Evolutionary conservation across 2,329 filamentous ascomycete genomes (phyloP).

Genomic region (Alternaria sp.): DNA sequence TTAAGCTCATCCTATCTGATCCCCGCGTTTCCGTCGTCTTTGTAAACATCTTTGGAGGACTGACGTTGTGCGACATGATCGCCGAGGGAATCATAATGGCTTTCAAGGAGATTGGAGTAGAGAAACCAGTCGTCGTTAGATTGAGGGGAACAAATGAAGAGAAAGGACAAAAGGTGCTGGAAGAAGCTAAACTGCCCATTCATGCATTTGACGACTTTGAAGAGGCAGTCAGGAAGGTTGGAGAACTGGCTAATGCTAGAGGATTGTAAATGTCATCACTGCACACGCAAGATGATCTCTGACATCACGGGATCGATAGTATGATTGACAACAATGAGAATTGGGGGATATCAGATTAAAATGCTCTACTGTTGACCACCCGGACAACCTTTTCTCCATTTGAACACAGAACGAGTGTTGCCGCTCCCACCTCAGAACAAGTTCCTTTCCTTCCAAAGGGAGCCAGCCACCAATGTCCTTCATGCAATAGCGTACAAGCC

Average conservation of each 20-base stretch:
- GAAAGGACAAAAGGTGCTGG: slow-evolving; percentile 73
- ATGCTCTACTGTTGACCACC: slow-evolving; percentile 28
- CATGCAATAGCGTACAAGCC: slow-evolving; percentile 12
- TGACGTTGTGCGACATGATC: slow-evolving; percentile 84
- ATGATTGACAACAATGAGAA: not conserved
- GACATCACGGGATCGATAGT: not conserved
- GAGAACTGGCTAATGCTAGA: slow-evolving; percentile 36
- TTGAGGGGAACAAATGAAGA: slow-evolving; percentile 79
- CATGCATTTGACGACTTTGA: slow-evolving; percentile 79
- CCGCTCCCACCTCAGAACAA: slow-evolving; percentile 8
- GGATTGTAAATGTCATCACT: not conserved
- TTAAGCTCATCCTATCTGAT: slow-evolving; percentile 77
- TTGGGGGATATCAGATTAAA: slow-evolving; percentile 32
- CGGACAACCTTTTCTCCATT: slow-evolving; percentile 4
- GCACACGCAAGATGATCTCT: not conserved
- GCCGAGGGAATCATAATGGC: slow-evolving; percentile 77
- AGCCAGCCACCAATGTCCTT: slow-evolving; percentile 19
- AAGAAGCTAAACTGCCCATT: slow-evolving; percentile 71
- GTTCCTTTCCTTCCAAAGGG: slow-evolving; percentile 13
- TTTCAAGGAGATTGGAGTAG: slow-evolving; percentile 72
- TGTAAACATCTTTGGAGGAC: slow-evolving; percentile 75
- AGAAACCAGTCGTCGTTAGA: slow-evolving; percentile 76
- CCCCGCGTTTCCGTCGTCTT: slow-evolving; percentile 75
- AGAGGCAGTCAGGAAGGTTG: slow-evolving; percentile 62
- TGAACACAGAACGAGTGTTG: slow-evolving; percentile 25